Evolutionary conservation across 805 yeast genomes (phyloP).

Genomic region (Nakazawaea wickerhamii): DNA sequence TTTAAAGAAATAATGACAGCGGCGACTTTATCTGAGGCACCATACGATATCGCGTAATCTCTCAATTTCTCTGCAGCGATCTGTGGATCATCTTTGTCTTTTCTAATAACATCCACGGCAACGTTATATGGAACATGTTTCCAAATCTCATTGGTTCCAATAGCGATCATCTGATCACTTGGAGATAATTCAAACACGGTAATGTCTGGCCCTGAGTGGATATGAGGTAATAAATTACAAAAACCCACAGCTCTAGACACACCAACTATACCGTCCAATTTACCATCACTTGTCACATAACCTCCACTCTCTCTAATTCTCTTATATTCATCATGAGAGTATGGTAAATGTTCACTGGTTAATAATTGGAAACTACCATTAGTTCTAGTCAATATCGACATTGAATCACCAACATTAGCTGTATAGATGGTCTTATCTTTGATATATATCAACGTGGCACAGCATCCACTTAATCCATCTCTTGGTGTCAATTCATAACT

Average conservation of each 20-base stretch:
- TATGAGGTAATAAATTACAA: constrained; percentile 77
- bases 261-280: constrained; percentile 74
- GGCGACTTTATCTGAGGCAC: constrained; percentile 71
- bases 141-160: constrained; percentile 86
- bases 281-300: constrained; percentile 77
- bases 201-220: constrained; percentile 83
- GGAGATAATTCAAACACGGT: constrained; percentile 53
- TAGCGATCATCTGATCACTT: constrained; percentile 76
- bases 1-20: constrained; percentile 75
- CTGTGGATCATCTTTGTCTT: constrained; percentile 77
- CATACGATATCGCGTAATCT: constrained; percentile 92
- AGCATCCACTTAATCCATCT: constrained; percentile 78
- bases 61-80: constrained; percentile 88
- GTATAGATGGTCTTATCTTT: constrained; percentile 65
- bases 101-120: constrained; percentile 87
- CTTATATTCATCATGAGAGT: constrained; percentile 70
- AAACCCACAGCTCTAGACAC: constrained; percentile 93
- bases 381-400: constrained; percentile 69
- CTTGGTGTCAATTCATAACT: constrained; percentile 51
- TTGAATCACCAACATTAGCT: constrained; percentile 89
- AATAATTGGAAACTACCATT: constrained; percentile 77
- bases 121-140: constrained; percentile 74
- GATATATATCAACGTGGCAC: constrained; percentile 77
- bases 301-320: constrained; percentile 91
- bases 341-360: constrained; percentile 81